These are phyloP conservation scores for Corchorus olitorius DNA, from an alignment of 345 rosid species.

Conservation along the genomic window DNA sequence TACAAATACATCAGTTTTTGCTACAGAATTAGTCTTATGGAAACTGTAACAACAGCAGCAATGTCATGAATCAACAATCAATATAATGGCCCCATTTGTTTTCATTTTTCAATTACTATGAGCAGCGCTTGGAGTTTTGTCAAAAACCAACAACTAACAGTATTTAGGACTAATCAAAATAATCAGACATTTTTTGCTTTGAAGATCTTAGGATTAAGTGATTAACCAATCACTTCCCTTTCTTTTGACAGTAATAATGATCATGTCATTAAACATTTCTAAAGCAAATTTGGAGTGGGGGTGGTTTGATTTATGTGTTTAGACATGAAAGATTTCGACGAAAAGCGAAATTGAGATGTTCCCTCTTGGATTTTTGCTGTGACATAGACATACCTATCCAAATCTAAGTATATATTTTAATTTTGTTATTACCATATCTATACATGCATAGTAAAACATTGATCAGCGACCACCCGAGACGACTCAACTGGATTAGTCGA, in stretches of 20 bases:
- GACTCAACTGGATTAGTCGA: too few relatives aligned
- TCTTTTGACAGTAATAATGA: not conserved
- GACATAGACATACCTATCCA: slow-evolving; percentile 10
- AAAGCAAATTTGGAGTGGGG: not conserved
- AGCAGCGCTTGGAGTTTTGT: not conserved
- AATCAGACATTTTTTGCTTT: slow-evolving; percentile 8
- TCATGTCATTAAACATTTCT: not conserved
- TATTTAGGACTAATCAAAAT: not conserved
- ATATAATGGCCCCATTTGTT: slow-evolving; percentile 1
- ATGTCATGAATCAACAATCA: not conserved
- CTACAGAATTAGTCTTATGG: not conserved
- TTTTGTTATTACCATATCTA: not conserved
- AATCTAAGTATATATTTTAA: not conserved
- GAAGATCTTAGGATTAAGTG: slow-evolving; percentile 4
- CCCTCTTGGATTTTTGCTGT: slow-evolving; percentile 24
- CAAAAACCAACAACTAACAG: not conserved
- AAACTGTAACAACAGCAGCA: not conserved
- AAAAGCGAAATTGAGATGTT: slow-evolving; percentile 36
- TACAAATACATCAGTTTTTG: not conserved
- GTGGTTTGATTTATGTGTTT: slow-evolving; percentile 6
- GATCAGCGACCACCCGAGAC: too few relatives aligned
- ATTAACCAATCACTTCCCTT: slow-evolving; percentile 11
- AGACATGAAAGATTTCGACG: slow-evolving; percentile 25
- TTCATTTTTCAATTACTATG: not conserved
- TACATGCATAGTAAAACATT: not conserved